Percentiles rank a stretch among this genome's conserved stretches.
Conservation (phyloP, 140 eudicot genomes). For the Eryngium alpinum region DNA sequence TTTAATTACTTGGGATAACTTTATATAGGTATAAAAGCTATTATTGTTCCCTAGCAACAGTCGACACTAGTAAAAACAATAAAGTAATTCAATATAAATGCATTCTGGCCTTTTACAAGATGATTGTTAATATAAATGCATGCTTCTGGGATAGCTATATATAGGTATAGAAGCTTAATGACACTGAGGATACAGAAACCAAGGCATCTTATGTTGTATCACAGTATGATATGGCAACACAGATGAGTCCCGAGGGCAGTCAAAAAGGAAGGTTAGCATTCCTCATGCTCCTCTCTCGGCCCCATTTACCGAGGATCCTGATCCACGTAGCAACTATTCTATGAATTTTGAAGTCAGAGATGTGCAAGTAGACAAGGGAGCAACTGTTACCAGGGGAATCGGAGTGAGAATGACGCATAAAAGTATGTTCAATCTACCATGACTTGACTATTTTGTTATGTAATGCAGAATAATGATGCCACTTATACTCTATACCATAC, state of each 20-base stretch:
- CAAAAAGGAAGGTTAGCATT: slow-evolving; percentile 36
- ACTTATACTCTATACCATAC: not conserved
- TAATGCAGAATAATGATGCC: not conserved
- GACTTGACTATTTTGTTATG: not conserved
- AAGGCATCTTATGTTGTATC: slow-evolving; percentile 31
- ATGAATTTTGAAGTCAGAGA: slow-evolving; percentile 57
- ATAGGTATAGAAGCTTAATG: slow-evolving; percentile 41
- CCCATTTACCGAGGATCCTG: slow-evolving; percentile 25
- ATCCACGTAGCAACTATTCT: slow-evolving; percentile 22
- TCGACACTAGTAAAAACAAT: no score
- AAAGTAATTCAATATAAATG: no score
- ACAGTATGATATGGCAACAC: slow-evolving; percentile 82
- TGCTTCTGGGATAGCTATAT: no score
- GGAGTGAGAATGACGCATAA: slow-evolving; percentile 27
- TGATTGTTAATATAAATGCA: no score
- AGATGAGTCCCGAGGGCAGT: slow-evolving; percentile 69
- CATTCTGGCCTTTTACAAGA: no score
- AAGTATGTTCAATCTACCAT: slow-evolving; percentile 40
- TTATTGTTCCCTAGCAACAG: no score
- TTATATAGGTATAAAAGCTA: no score
- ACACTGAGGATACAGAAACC: slow-evolving; percentile 1
- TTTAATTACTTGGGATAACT: no score
- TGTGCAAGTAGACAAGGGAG: slow-evolving; percentile 80
- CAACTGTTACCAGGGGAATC: slow-evolving; percentile 32
- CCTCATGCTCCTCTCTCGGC: slow-evolving; percentile 31